Conservation (phyloP, 139 green algal species). For the Micromonas commoda region DNA sequence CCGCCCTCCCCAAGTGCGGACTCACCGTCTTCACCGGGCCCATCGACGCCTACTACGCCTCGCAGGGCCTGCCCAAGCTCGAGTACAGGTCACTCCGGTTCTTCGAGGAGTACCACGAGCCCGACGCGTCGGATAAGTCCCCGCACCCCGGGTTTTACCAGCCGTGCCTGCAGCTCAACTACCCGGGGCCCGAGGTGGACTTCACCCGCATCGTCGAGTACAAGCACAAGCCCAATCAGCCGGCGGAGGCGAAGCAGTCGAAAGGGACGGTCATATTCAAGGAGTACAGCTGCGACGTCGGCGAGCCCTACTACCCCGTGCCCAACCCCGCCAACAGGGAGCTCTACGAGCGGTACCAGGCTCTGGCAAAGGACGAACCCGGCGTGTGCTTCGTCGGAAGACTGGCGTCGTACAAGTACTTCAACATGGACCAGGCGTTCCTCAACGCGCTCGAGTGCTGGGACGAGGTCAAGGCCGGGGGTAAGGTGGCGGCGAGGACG, state of each 20-base stretch:
- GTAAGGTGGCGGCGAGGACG: constrained; percentile 17
- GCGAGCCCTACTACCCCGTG: constrained; percentile 40
- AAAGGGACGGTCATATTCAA: constrained; percentile 31
- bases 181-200: constrained; percentile 20
- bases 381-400: constrained; percentile 35
- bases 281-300: constrained; percentile 28
- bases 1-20: constrained; percentile 26
- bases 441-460: constrained; percentile 39
- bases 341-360: constrained; percentile 38
- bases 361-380: constrained; percentile 30
- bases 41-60: constrained; percentile 37
- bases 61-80: constrained; percentile 33
- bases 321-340: constrained; percentile 31
- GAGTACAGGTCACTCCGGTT: constrained; percentile 36
- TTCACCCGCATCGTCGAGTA: constrained; percentile 41
- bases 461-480: constrained; percentile 30
- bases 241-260: not conserved
- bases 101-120: constrained; percentile 31
- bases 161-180: constrained; percentile 29
- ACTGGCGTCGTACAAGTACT: constrained; percentile 40
- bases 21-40: constrained; percentile 33
- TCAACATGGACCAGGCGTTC: constrained; percentile 43
- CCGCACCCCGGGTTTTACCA: constrained; percentile 32
- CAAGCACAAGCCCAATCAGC: constrained; percentile 40
- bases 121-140: not conserved